Conservation (phyloP, 345 rosid genomes). For the Eutrema japonicum region DNA sequence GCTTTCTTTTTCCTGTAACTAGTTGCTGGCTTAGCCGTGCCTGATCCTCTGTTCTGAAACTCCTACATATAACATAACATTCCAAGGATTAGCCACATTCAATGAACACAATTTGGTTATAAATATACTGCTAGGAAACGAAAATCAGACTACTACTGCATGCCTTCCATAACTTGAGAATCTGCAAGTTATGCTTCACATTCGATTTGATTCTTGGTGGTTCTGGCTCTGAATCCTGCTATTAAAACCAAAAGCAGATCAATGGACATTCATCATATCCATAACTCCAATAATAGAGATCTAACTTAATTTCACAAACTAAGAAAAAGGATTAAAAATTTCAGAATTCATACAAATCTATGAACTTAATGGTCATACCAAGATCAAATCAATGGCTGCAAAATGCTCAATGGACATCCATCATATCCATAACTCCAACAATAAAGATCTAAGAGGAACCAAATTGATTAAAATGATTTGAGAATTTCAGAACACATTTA, state of each 20-base stretch:
- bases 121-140: neutral
- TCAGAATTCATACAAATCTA: neutral
- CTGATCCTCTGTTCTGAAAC: conserved; percentile 61
- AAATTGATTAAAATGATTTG: conserved; percentile 15
- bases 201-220: conserved; percentile 91
- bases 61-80: conserved; percentile 50
- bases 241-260: conserved; percentile 23
- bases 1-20: conserved; percentile 86
- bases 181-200: conserved; percentile 86
- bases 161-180: conserved; percentile 82
- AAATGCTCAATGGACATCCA: neutral
- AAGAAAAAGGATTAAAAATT: neutral
- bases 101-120: neutral
- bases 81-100: neutral
- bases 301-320: neutral
- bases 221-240: conserved; percentile 63
- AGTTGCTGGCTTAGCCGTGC: conserved; percentile 75
- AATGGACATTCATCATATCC: conserved; percentile 12
- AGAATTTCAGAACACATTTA: neutral
- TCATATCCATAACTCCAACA: neutral
- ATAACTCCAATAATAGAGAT: neutral
- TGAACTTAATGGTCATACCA: neutral
- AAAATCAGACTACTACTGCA: conserved; percentile 15
- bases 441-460: neutral
- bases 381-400: conserved; percentile 31